Base-by-base conservation (phyloP, 768 basidiomycete species). In the Hericium rajendrae region DNA sequence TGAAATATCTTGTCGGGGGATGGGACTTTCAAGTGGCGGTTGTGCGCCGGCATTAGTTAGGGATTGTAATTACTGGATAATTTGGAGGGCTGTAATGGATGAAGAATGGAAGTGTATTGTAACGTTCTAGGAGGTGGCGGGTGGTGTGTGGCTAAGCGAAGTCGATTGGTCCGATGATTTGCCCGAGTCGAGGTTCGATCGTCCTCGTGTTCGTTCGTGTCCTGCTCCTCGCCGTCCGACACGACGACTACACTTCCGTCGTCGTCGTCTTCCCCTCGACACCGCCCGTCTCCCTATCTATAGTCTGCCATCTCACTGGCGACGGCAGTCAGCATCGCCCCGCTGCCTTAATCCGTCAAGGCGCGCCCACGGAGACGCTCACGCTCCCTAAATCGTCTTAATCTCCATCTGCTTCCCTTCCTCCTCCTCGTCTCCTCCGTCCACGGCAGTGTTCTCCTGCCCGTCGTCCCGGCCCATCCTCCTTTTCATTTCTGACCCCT, bases 1-100 rank as follows among this genome's bases (percentile, higher is more conserved):
- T 92, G 62, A 89, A 89, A 74, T 86, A 87, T 64, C 73, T 91
- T 55, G 74, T 83, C 15, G 86, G 88, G 24, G 88, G 91, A 50
- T 91, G 91, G 88, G 91, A 93, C 69, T 80, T 94, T 58, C 86
- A 92, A 74, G 76, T 94, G 55, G 91, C 91, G 13, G 82, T 88
- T 32, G 89, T 93, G 40, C 77, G 88, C 58, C 76, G 89, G 58
- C 85, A 88, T 66, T 86, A 66, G 70, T 66, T 86, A 66, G 70
- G 57, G 18, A 2, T 20, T 22, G 26, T 38, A 16, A 38, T 20
- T 13, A 37, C 22, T 8, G 16, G 5, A 9, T 46, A 15, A 43
- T 26, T 26, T 32, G 1, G 32, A 32, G 6, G 32, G 20, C 22
- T 32, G 28, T 38, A 26, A 48, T 56, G 56, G 51, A 54, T n/a